These are phyloP conservation scores for Austroboletus rostrupii DNA, from an alignment of 1,284 basidiomycete species.

Conservation along the genomic window DNA sequence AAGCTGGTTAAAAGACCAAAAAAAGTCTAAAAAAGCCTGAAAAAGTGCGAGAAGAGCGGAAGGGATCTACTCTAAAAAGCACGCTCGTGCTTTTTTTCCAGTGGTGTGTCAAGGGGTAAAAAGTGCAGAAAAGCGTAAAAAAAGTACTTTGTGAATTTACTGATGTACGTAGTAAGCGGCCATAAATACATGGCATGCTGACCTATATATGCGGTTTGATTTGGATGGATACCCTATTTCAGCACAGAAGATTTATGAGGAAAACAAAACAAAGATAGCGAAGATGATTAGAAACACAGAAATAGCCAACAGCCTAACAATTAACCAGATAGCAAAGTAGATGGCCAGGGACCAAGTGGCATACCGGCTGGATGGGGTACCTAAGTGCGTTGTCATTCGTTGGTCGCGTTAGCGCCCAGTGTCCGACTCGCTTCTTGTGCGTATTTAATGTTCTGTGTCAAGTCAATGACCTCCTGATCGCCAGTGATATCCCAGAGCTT, in stretches of 20 bases:
- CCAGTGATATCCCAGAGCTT: slow-evolving; percentile 96
- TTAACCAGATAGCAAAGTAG: slow-evolving; percentile 3
- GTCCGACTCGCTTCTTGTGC: slow-evolving; percentile 80
- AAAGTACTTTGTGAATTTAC: too few relatives aligned
- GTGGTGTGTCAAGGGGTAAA: too few relatives aligned
- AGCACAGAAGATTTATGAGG: slow-evolving; percentile 2
- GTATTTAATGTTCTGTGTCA: slow-evolving; percentile 72
- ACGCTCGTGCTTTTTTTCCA: too few relatives aligned
- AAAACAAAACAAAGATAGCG: slow-evolving; percentile 7
- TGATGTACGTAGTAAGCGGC: background rate
- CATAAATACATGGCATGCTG: slow-evolving; percentile 2
- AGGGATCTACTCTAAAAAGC: too few relatives aligned
- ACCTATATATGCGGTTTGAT: slow-evolving; percentile 1
- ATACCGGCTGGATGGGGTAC: slow-evolving; percentile 16
- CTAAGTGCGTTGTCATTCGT: slow-evolving; percentile 87
- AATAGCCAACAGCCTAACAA: background rate
- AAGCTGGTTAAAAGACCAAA: too few relatives aligned
- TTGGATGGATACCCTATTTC: slow-evolving; percentile 7
- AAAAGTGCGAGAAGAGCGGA: too few relatives aligned
- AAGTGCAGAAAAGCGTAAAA: too few relatives aligned
- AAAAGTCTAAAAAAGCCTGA: too few relatives aligned
- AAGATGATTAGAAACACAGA: slow-evolving; percentile 1
- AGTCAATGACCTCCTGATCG: slow-evolving; percentile 90
- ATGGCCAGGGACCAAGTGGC: background rate
- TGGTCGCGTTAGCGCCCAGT: slow-evolving; percentile 81